Percentiles rank a stretch among this genome's conserved stretches.
Evolutionary conservation across 768 basidiomycete species (phyloP).

Genomic region (Brasilioporus rufonigricans): DNA sequence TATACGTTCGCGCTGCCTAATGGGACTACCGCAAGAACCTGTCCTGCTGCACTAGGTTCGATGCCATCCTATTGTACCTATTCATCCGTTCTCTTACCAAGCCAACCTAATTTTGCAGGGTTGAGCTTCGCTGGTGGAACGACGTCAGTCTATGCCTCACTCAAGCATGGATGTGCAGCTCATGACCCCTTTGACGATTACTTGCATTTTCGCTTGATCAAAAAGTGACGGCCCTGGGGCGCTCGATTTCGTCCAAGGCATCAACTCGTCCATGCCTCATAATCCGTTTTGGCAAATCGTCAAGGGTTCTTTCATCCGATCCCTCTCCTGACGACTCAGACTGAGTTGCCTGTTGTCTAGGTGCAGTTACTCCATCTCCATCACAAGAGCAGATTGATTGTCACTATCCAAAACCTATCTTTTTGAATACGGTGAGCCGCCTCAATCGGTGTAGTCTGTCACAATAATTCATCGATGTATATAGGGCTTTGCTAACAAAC

Average conservation of each 20-base stretch:
- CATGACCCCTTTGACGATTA: background rate
- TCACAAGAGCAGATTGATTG: constrained; percentile 61
- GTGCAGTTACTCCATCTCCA: constrained; percentile 60
- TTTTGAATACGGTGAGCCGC: constrained; percentile 53
- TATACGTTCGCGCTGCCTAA: constrained; percentile 64
- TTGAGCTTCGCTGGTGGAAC: constrained; percentile 79
- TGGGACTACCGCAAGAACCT: constrained; percentile 66
- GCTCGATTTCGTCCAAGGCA: constrained; percentile 75
- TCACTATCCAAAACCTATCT: constrained; percentile 75
- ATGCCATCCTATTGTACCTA: constrained; percentile 2
- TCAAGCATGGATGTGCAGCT: background rate
- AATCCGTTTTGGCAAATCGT: constrained; percentile 83
- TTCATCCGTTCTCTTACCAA: background rate
- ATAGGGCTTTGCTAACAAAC: constrained; percentile 61
- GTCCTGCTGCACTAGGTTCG: constrained; percentile 76
- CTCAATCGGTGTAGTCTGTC: background rate
- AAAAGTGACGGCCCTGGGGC: constrained; percentile 68
- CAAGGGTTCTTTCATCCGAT: constrained; percentile 43
- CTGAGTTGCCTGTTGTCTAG: background rate
- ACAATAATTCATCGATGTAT: constrained; percentile 20
- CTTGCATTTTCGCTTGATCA: background rate
- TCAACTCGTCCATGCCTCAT: constrained; percentile 58
- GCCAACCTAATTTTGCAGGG: constrained; percentile 38
- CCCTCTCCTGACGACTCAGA: background rate
- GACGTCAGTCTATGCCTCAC: constrained; percentile 49